A percentile compares a stretch with the other conserved stretches of the same genome.
These are phyloP conservation scores for Fusarium algeriense DNA, from an alignment of 2,329 filamentous ascomycete genomes.

Conservation along the genomic window DNA sequence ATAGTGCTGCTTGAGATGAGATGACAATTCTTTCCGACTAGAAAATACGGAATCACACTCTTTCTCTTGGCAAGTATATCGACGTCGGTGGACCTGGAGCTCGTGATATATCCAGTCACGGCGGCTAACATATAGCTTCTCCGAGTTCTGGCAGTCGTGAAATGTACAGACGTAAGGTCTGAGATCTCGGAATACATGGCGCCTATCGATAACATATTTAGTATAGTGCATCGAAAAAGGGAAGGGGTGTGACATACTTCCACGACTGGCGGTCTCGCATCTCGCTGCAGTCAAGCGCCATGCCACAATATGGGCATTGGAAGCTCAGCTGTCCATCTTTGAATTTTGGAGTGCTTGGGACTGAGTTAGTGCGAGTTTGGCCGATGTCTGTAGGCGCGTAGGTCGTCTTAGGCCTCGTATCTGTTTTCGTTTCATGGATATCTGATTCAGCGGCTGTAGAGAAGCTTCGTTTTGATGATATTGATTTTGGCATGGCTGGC, in stretches of 20 bases:
- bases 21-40: neutral
- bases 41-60: neutral
- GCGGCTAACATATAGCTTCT: neutral
- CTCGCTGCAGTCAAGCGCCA: neutral
- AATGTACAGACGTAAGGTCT: neutral
- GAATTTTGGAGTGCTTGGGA: neutral
- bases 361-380: neutral
- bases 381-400: neutral
- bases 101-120: neutral
- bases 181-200: neutral
- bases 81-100: neutral
- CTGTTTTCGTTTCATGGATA: neutral
- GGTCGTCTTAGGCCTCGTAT: neutral
- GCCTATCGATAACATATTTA: neutral
- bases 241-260: neutral
- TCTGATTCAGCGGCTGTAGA: neutral
- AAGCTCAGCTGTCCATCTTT: neutral
- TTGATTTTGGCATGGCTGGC: neutral
- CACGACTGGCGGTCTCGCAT: neutral
- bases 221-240: too few relatives aligned
- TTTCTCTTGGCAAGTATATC: neutral
- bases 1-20: neutral
- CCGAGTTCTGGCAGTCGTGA: neutral
- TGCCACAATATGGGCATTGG: neutral
- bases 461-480: neutral